Base-by-base conservation (phyloP, 2,329 filamentous ascomycete genomes). In the Colletotrichum sojae region DNA sequence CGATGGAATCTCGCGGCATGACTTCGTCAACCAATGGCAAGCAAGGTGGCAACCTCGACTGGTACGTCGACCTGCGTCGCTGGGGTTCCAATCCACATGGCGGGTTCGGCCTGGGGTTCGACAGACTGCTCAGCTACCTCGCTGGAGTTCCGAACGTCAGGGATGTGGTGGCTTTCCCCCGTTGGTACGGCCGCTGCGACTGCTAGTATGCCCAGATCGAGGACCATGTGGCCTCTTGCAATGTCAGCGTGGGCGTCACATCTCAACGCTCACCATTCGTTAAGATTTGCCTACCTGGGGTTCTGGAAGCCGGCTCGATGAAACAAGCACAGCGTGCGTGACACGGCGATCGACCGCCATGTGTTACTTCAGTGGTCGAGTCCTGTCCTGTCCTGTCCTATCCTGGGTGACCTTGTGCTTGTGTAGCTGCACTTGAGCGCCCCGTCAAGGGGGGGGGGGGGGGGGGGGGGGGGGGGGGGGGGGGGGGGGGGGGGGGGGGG, bases 31-130 rank as follows among this genome's bases (percentile, higher is more conserved):
- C 74, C 20, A 63, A 73, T 6, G 59, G 76, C 71, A 56, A 76
- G 57, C 57, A 63, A 57, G 56, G 71, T 61, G 52, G 70, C 56
- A 52, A 69, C 45, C 80, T 97, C 63, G 88, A 91, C 73, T 98
- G 95, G 95, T 98, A 97, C 78, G 84, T 94, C 25, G 94, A 98
- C 78, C 86, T 98, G 70, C 90, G 95, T 70, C 90, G 92, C 73
- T 98, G 94, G 88, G 95, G 95, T n/a, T 95, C 92, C 73, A 93
- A 94, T 64, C 94, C 94, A 43, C 95, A 97, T 75, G 95, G 95
- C 49, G 95, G 95, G 1, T 98, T 97, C 77, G 95, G 95, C 3
- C 80, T 98, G 65, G 95, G 95, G 9, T 97, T 97, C 77, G 95
- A 98, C 83, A 89, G 95, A 63, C 86, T 97, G 71, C 81, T 97